Base-by-base conservation (phyloP, 176 grass and related monocot species). In the Otatea glauca region DNA sequence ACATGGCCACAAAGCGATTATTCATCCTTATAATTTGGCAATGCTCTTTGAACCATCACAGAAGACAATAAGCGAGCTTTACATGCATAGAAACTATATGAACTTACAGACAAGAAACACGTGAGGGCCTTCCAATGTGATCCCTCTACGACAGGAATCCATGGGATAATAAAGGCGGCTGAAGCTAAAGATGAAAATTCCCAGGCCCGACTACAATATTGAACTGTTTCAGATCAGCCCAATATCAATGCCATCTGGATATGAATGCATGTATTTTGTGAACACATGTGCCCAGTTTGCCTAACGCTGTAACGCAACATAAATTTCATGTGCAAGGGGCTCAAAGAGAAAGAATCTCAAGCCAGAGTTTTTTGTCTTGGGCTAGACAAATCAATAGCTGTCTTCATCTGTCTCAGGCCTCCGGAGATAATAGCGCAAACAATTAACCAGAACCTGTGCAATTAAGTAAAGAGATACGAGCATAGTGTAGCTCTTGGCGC, bases 351-450 rank as follows among this genome's bases (percentile, higher is more conserved):
- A 69, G 49, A 50, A 84, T 59, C 59, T 50, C 21, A 37, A 84
- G 68, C 68, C 68, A 24, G 44, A 79, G 25, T 45, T 71, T 76
- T 1, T 25, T 9, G 67, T 44, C 55, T n/a, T 38, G 56, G 7
- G 51, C 38, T 50, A 24, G 74, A 75, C 16, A 79, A 21, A 88
- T 98, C 85, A 99, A 83, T 94, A 99, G 67, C 96, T 99, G 25
- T 89, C 96, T 72, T 99, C 96, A 75, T 99, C 93, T 18, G 96
- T 88, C 75, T 99, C 96, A 37, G 96, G 96, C 88, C 96, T 96
- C 71, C 96, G 88, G 43, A 99, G 86, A 74, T 94, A 99, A 63
- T 92, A 99, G 16, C 93, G 96, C 74, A 99, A 79, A 54, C 72
- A 89, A 65, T 99, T 96, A 27, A 79, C 84, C 77, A 96, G 53